phyloP scores from a whole-genome alignment of 2,329 filamentous ascomycete species.

The Sclerotiophoma versabilis region DNA sequence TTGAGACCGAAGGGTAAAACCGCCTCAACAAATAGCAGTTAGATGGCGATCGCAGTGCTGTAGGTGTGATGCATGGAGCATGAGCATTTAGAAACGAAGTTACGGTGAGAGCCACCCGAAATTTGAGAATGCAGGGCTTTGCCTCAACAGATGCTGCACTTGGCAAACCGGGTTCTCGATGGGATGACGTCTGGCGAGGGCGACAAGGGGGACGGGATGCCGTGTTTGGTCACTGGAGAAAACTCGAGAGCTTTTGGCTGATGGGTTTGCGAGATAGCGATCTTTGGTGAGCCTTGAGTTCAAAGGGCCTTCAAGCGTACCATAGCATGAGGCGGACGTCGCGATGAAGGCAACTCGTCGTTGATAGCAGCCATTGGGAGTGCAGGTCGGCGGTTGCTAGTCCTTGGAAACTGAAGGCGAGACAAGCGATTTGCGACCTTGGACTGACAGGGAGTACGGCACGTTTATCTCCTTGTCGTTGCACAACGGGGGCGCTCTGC shows the following conservation, averaged over 20 bases:
- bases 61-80: constrained; percentile 11
- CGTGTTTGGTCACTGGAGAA: constrained; percentile 11
- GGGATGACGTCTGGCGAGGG: constrained; percentile 17
- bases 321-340: neutral
- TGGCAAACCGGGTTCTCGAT: constrained; percentile 15
- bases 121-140: constrained; percentile 15
- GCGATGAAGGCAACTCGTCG: neutral
- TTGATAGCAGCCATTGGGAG: neutral
- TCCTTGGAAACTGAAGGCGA: constrained; percentile 12
- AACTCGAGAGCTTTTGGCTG: neutral
- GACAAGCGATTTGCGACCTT: constrained; percentile 23
- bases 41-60: neutral
- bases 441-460: constrained; percentile 17
- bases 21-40: neutral
- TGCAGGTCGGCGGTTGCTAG: constrained; percentile 3
- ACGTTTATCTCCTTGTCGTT: constrained; percentile 17
- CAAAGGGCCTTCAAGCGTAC: constrained; percentile 7
- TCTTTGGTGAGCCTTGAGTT: neutral
- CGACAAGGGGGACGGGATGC: constrained; percentile 20
- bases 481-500: constrained; percentile 14
- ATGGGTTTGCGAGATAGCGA: neutral
- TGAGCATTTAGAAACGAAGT: constrained; percentile 8
- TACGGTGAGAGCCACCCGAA: constrained; percentile 14
- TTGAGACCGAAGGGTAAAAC: neutral
- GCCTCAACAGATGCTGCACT: constrained; percentile 20